Evolutionary conservation across 2,329 filamentous ascomycete species (phyloP).

Genomic region (Xylogone sp.): DNA sequence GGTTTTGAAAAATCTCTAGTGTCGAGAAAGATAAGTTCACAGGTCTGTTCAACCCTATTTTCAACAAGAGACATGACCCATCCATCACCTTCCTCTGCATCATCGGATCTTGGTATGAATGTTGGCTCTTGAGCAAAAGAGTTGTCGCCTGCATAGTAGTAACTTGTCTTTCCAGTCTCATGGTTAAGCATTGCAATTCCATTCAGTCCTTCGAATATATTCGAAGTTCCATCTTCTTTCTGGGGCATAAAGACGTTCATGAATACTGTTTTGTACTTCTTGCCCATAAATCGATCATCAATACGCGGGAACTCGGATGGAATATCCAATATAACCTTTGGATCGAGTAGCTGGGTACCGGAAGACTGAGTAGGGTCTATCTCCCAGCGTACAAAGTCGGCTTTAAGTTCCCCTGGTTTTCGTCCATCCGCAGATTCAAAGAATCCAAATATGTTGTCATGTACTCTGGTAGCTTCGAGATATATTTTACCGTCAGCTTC

Average conservation of each 20-base stretch:
- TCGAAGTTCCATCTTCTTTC: conserved; percentile 27
- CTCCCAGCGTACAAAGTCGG: conserved; percentile 38
- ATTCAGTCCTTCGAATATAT: conserved; percentile 20
- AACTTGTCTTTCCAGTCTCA: conserved; percentile 24
- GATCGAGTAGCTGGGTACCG: conserved; percentile 19
- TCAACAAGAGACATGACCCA: conserved; percentile 25
- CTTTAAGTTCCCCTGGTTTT: conserved; percentile 31
- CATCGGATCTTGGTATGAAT: conserved; percentile 42
- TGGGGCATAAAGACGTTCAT: conserved; percentile 33
- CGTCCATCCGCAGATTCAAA: conserved; percentile 33
- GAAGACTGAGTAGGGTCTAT: conserved; percentile 31
- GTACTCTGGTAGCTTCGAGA: conserved; percentile 34
- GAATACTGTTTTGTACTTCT: conserved; percentile 35
- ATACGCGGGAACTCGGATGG: conserved; percentile 41
- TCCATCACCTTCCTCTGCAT: conserved; percentile 25
- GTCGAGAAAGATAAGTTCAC: conserved; percentile 32
- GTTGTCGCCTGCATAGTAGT: conserved; percentile 31
- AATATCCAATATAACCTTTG: conserved; percentile 29
- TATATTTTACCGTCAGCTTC: conserved; percentile 31
- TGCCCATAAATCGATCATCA: conserved; percentile 39
- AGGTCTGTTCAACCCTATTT: conserved; percentile 31
- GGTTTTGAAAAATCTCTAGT: conserved; percentile 26
- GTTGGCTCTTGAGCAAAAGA: conserved; percentile 50
- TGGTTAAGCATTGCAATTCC: conserved; percentile 7
- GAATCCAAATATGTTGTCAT: conserved; percentile 33